Percentiles rank a stretch among this genome's conserved stretches.
Evolutionary conservation across 352 stramenopile species (phyloP).

Genomic region (Globisporangium radiosum): DNA sequence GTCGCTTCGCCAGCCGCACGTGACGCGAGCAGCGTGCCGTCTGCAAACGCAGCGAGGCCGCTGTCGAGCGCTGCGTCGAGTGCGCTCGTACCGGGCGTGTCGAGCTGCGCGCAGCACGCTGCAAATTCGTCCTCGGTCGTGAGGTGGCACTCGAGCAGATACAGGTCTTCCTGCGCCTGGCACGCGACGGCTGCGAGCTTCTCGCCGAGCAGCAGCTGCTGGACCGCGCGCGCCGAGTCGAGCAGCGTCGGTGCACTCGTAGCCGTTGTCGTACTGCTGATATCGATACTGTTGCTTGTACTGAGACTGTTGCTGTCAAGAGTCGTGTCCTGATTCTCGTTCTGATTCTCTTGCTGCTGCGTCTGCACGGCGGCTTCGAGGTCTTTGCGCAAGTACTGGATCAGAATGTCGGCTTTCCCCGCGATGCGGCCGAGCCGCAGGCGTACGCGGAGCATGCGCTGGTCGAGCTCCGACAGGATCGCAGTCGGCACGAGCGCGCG

Average conservation of each 20-base stretch:
- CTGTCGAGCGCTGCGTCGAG: constrained; percentile 58
- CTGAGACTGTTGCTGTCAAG: constrained; percentile 16
- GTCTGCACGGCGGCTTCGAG: constrained; percentile 38
- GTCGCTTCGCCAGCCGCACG: constrained; percentile 29
- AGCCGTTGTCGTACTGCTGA: background rate
- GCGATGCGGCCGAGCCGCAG: constrained; percentile 55
- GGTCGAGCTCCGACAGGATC: constrained; percentile 70
- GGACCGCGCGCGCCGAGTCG: constrained; percentile 32
- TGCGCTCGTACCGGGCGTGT: constrained; percentile 28
- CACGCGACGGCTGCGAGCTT: constrained; percentile 53
- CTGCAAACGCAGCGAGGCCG: constrained; percentile 44
- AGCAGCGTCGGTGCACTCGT: constrained; percentile 4
- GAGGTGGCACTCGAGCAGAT: constrained; percentile 66
- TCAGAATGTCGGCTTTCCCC: constrained; percentile 63
- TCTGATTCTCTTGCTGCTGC: too few species aligned
- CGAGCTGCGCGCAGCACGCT: constrained; percentile 31
- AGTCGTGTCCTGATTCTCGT: too few species aligned
- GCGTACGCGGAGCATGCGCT: constrained; percentile 65
- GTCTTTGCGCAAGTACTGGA: constrained; percentile 63
- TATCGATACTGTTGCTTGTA: constrained; percentile 13
- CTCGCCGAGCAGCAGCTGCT: constrained; percentile 52
- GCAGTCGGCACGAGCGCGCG: constrained; percentile 56
- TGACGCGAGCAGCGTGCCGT: constrained; percentile 44
- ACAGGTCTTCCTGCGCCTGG: constrained; percentile 62
- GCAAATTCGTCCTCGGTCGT: constrained; percentile 63